Evolutionary conservation across 805 yeast genomes (phyloP), one percentile per base, ranked within the genome.

Genomic region (Candida patagonica): DNA sequence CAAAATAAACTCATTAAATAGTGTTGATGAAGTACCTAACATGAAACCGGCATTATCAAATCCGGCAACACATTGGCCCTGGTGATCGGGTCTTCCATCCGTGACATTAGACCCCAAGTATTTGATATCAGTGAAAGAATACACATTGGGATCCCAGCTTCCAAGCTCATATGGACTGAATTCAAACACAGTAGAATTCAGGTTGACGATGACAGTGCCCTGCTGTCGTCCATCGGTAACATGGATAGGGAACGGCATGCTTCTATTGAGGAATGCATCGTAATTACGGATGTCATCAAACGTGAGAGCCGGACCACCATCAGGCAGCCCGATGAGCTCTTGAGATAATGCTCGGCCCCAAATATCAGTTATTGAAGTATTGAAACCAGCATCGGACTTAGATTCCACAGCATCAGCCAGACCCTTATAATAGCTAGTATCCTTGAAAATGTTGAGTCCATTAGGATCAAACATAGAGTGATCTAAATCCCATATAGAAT

Each of bases 1-100:
- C 33, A 80, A 59, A 15, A 83, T 54, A 38, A 79, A 65, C 56
- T 76, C 77, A 55, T 82, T 85, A 66, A 86, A 86, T 35, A 86
- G 60, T 1, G 89, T 69, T 2, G 94, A 80, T 1, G 95, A 83
- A 5, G 95, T 78, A 27, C 94, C 95, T 62, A 84, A 65, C 24
- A 83, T 62, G 54, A 75, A 87, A 5, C 95, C 94, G 6, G 83
- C 78, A 51, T 84, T 84, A 59, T 87, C 95, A 43, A 71, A 78
- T 2, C 89, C 88, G 2, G 63, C 71, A 42, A 73, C 61, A 61
- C 95, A 87, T 8, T 57, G 53, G 10, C 62, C 61, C 30, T 59
- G 59, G 13, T 56, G 51, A 4, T 53, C 51, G 7, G 85, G 78
- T 16, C 54, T 46, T 30, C 95, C 95, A 44, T 75, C 67, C 20